Evolutionary conservation across 345 rosid species (phyloP).

Genomic region (Lepidium sativum): DNA sequence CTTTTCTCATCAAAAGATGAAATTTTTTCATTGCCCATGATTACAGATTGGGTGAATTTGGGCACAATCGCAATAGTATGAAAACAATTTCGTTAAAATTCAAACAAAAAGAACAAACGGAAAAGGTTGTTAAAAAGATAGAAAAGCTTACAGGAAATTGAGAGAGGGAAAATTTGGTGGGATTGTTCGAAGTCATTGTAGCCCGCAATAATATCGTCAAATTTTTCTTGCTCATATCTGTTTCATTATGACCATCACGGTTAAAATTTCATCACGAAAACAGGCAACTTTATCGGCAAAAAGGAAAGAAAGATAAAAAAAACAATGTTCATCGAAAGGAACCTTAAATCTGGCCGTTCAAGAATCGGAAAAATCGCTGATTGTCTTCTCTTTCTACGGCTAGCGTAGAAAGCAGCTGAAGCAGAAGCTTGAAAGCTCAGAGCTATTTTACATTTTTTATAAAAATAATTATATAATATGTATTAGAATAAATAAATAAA

Average conservation of each 20-base stretch:
- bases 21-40: background rate
- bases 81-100: background rate
- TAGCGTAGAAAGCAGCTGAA: background rate
- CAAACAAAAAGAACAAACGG: too few species aligned
- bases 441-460: too few species aligned
- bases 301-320: background rate
- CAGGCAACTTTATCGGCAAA: background rate
- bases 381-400: background rate
- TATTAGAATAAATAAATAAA: too few species aligned
- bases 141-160: conserved; percentile 42
- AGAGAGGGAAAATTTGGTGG: conserved; percentile 36
- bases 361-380: background rate
- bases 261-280: background rate
- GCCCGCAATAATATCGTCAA: conserved; percentile 64
- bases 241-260: background rate
- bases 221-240: conserved; percentile 67
- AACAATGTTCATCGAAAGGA: background rate
- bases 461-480: too few species aligned
- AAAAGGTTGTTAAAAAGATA: too few species aligned
- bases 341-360: conserved; percentile 17
- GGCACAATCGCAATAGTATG: background rate
- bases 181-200: conserved; percentile 50
- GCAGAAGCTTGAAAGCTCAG: too few species aligned
- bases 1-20: background rate
- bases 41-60: background rate